phyloP scores from a whole-genome alignment of 257 asterid species.

The Solanum tarijense region DNA sequence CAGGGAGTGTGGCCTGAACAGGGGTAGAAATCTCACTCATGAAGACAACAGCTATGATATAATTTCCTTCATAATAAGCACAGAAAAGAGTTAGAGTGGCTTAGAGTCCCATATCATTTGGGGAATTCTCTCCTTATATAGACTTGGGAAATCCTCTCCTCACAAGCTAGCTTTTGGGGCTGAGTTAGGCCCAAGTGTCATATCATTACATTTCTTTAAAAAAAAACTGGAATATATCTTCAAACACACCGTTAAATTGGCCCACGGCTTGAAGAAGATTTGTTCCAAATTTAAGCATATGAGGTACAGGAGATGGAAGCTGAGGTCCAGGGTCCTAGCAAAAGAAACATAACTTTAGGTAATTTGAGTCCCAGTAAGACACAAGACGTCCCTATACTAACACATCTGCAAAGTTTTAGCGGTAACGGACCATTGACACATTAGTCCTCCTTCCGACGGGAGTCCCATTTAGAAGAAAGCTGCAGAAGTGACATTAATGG shows the following conservation, averaged over 20 bases:
- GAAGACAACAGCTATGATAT: constrained; percentile 52
- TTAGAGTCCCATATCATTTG: neutral
- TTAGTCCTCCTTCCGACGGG: constrained; percentile 68
- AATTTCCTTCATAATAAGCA: constrained; percentile 53
- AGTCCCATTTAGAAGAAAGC: constrained; percentile 84
- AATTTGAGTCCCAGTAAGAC: neutral
- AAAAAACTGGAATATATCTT: neutral
- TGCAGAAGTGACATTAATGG: constrained; percentile 25
- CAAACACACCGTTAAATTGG: constrained; percentile 59
- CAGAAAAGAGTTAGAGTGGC: constrained; percentile 1
- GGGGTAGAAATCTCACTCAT: constrained; percentile 43
- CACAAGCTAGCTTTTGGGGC: neutral
- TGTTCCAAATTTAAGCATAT: constrained; percentile 63
- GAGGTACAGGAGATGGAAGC: constrained; percentile 54
- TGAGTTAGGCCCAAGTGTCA: neutral
- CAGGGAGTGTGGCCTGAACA: constrained; percentile 39
- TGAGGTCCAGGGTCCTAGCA: constrained; percentile 81
- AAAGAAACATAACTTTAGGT: constrained; percentile 3
- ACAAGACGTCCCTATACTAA: neutral
- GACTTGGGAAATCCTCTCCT: neutral
- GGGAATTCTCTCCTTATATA: neutral
- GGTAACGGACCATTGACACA: constrained; percentile 38
- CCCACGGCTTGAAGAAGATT: constrained; percentile 95
- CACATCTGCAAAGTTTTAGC: neutral
- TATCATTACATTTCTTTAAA: neutral